These are phyloP conservation scores for Penicillium brasilianum DNA, from an alignment of 2,329 filamentous ascomycete genomes.

Conservation along the genomic window DNA sequence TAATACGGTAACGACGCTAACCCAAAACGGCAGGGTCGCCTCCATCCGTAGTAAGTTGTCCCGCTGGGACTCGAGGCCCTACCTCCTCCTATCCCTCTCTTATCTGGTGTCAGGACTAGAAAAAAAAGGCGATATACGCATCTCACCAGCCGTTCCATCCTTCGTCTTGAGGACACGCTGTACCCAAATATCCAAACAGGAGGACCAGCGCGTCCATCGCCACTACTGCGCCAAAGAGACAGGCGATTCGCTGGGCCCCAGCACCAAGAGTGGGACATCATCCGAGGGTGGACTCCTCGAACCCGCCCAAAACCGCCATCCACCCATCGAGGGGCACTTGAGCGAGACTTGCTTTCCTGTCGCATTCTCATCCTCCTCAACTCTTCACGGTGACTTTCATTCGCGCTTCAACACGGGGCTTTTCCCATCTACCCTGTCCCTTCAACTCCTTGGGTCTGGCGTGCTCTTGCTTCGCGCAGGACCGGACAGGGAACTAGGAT, in stretches of 20 bases:
- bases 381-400: conserved; percentile 48
- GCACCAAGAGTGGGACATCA: conserved; percentile 43
- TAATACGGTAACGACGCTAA: conserved; percentile 32
- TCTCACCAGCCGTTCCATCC: conserved; percentile 6
- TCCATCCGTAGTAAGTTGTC: conserved; percentile 21
- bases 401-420: conserved; percentile 58
- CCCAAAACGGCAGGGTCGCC: conserved; percentile 27
- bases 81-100: conserved; percentile 14
- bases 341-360: conserved; percentile 38
- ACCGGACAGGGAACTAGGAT: conserved; percentile 46
- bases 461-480: conserved; percentile 46
- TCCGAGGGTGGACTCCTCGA: conserved; percentile 44
- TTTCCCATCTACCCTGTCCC: conserved; percentile 46
- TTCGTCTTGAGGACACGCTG: conserved; percentile 8
- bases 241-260: conserved; percentile 33
- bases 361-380: conserved; percentile 56
- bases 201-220: conserved; percentile 24
- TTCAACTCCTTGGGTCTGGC: conserved; percentile 56
- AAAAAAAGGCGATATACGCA: conserved; percentile 2
- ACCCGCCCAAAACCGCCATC: conserved; percentile 41
- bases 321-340: conserved; percentile 60
- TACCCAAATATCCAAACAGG: conserved; percentile 14
- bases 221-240: conserved; percentile 29
- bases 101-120: neutral
- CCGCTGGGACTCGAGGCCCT: conserved; percentile 14